Evolutionary conservation across 2,329 filamentous ascomycete genomes (phyloP).

Genomic region (Sporothrix luriei): DNA sequence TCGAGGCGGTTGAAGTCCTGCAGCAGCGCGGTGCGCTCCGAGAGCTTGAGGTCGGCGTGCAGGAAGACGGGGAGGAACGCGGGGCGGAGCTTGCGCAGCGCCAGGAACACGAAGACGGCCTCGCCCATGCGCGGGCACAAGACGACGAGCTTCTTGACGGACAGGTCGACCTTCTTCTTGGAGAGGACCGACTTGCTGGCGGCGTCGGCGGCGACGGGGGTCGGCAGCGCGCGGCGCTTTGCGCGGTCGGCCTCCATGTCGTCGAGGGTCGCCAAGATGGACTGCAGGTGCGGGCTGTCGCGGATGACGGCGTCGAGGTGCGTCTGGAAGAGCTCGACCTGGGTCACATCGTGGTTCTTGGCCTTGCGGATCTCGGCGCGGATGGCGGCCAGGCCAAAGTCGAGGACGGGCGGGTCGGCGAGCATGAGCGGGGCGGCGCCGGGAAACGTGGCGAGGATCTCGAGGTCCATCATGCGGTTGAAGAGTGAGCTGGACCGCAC

Average conservation of each 20-base stretch:
- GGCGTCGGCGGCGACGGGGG: slow-evolving; percentile 12
- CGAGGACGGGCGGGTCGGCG: slow-evolving; percentile 61
- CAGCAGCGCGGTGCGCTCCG: slow-evolving; percentile 35
- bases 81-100: slow-evolving; percentile 34
- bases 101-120: slow-evolving; percentile 37
- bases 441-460: slow-evolving; percentile 37
- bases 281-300: slow-evolving; percentile 34
- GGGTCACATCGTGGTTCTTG: slow-evolving; percentile 31
- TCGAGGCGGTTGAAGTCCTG: slow-evolving; percentile 34
- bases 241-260: slow-evolving; percentile 33
- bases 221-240: slow-evolving; percentile 27
- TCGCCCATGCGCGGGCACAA: slow-evolving; percentile 37
- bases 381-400: slow-evolving; percentile 72
- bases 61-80: slow-evolving; percentile 32
- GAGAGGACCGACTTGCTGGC: slow-evolving; percentile 23
- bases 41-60: slow-evolving; percentile 35
- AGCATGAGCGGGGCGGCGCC: slow-evolving; percentile 52
- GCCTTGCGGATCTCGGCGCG: slow-evolving; percentile 33
- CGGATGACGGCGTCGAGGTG: slow-evolving; percentile 34
- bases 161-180: slow-evolving; percentile 25
- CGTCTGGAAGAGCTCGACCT: slow-evolving; percentile 34
- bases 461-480: slow-evolving; percentile 35
- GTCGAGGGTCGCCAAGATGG: slow-evolving; percentile 34
- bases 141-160: slow-evolving; percentile 38
- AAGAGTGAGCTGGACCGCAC: slow-evolving; percentile 36